These are phyloP conservation scores for Physcomitrium patens DNA, from an alignment of 225 moss, liverwort and hornwort species.

Conservation along the genomic window DNA sequence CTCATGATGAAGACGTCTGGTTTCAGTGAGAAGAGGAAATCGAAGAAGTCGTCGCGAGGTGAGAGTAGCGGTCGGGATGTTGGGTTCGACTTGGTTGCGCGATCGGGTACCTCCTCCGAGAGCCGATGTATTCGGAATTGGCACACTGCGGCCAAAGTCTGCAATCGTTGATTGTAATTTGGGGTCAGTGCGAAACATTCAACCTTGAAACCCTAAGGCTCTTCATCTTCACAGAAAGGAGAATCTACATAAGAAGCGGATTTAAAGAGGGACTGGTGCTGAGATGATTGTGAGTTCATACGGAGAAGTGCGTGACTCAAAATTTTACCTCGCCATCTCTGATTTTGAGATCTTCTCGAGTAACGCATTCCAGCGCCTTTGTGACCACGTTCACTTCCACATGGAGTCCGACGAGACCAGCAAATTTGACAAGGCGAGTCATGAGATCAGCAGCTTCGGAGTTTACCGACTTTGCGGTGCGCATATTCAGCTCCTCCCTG, in stretches of 20 bases:
- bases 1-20: constrained; percentile 70
- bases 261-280: too few species aligned
- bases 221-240: not conserved
- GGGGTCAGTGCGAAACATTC: constrained; percentile 14
- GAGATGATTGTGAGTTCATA: not conserved
- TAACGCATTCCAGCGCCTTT: constrained; percentile 60
- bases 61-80: constrained; percentile 34
- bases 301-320: not conserved
- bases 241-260: not conserved
- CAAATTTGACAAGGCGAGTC: constrained; percentile 69
- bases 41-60: constrained; percentile 64
- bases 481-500: constrained; percentile 26
- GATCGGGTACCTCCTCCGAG: constrained; percentile 29
- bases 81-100: not conserved
- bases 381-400: constrained; percentile 56
- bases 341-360: constrained; percentile 58
- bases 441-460: constrained; percentile 49
- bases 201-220: not conserved
- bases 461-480: constrained; percentile 1
- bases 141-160: constrained; percentile 65
- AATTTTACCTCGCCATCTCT: constrained; percentile 58
- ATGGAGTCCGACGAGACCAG: constrained; percentile 66
- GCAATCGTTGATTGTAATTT: not conserved
- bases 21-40: constrained; percentile 60
- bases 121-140: constrained; percentile 79